phyloP scores from a whole-genome alignment of 2,329 filamentous ascomycete genomes.

The Colletotrichum somersetense region DNA sequence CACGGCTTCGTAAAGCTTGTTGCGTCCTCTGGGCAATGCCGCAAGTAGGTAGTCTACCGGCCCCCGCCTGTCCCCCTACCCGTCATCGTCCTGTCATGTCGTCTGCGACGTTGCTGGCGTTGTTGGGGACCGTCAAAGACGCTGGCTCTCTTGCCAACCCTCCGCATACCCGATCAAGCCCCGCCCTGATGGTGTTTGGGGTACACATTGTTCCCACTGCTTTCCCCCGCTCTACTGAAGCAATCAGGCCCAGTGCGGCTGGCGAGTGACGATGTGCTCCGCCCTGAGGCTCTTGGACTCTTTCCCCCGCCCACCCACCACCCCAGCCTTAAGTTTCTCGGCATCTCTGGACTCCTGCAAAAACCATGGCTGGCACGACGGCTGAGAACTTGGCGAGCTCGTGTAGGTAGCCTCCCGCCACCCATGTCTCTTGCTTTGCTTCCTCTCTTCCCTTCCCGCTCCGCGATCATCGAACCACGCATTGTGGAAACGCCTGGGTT shows the following conservation, averaged over 20 bases:
- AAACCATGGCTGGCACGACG: neutral
- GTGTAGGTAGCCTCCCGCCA: conserved; percentile 29
- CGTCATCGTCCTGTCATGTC: neutral
- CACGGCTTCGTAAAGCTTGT: neutral
- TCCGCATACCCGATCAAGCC: neutral
- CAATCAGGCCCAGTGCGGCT: conserved; percentile 3
- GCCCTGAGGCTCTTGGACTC: conserved; percentile 2
- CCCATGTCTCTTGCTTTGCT: conserved; percentile 5
- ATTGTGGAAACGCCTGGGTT: neutral
- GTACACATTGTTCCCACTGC: conserved; percentile 10
- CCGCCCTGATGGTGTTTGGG: conserved; percentile 10
- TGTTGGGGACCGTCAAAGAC: neutral
- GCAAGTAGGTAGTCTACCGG: conserved; percentile 6
- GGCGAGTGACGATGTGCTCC: neutral
- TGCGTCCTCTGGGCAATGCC: conserved; percentile 1
- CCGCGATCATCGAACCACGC: conserved; percentile 1
- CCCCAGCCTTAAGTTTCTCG: neutral
- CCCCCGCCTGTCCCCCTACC: neutral
- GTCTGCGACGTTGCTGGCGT: neutral
- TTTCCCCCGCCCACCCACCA: conserved; percentile 1
- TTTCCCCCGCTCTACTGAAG: conserved; percentile 3
- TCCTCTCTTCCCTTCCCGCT: neutral
- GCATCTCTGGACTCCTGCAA: neutral
- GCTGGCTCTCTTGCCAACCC: conserved; percentile 3
- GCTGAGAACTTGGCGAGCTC: conserved; percentile 15